A percentile compares a stretch with the other conserved stretches of the same genome.
These are phyloP conservation scores for Zalaria obscura DNA, from an alignment of 2,329 filamentous ascomycete species.

Conservation along the genomic window DNA sequence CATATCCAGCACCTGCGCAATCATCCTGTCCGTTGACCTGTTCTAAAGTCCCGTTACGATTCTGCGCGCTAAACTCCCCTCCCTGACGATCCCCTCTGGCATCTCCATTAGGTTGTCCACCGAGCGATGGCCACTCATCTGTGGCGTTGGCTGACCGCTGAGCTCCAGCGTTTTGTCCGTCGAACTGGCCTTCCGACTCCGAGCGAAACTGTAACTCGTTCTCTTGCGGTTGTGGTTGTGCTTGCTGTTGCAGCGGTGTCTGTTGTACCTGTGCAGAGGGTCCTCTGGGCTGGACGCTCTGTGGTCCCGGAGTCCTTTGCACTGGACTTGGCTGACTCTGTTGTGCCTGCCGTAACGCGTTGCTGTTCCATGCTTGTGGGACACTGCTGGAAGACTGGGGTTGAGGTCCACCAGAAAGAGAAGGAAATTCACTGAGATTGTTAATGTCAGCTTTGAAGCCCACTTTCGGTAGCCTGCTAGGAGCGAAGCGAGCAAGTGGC, in stretches of 20 bases:
- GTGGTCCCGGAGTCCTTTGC: conserved; percentile 21
- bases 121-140: conserved; percentile 47
- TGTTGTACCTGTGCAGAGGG: conserved; percentile 16
- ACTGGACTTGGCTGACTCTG: conserved; percentile 13
- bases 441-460: conserved; percentile 9
- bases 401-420: conserved; percentile 42
- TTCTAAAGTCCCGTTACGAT: conserved; percentile 1
- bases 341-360: conserved; percentile 34
- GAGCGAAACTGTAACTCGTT: conserved; percentile 35
- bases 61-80: not conserved
- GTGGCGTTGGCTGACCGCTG: conserved; percentile 38
- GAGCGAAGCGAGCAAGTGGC: not conserved
- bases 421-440: conserved; percentile 45
- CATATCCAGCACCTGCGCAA: not conserved
- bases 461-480: not conserved
- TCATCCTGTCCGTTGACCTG: conserved; percentile 6
- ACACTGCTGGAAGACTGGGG: conserved; percentile 35
- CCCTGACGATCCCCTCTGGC: conserved; percentile 34
- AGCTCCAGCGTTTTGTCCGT: conserved; percentile 38
- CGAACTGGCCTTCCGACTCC: conserved; percentile 37
- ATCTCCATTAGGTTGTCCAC: conserved; percentile 36
- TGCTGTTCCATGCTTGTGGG: conserved; percentile 44
- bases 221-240: conserved; percentile 31
- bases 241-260: conserved; percentile 26
- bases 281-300: conserved; percentile 5